phyloP scores from a whole-genome alignment of 2,329 filamentous ascomycete species.

The Ophiostoma australiae region DNA sequence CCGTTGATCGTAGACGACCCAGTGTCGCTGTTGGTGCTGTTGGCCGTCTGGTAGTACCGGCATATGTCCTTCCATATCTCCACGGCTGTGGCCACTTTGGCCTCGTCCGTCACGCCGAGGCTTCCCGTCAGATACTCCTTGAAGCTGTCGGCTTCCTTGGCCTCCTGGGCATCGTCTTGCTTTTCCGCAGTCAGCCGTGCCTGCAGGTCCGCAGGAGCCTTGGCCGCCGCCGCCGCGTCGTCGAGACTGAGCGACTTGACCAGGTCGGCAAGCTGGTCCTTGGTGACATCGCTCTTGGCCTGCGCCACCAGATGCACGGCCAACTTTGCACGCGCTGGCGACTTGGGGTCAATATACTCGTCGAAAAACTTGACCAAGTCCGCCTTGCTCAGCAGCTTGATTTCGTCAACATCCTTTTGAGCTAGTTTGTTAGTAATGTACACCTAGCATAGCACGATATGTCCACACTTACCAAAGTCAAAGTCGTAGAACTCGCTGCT shows the following conservation, averaged over 20 bases:
- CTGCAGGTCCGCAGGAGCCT: constrained; percentile 35
- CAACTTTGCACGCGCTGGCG: constrained; percentile 70
- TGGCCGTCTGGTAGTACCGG: constrained; percentile 32
- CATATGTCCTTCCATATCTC: constrained; percentile 36
- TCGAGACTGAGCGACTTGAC: constrained; percentile 37
- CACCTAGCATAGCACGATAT: constrained; percentile 32
- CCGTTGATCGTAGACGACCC: constrained; percentile 42
- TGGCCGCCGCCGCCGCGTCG: constrained; percentile 32
- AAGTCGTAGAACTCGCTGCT: constrained; percentile 86
- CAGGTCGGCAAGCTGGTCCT: constrained; percentile 41
- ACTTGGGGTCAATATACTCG: constrained; percentile 68
- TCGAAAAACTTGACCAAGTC: constrained; percentile 78
- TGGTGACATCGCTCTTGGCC: constrained; percentile 45
- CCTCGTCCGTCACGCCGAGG: constrained; percentile 43
- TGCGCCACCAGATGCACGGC: constrained; percentile 80
- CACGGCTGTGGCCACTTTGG: constrained; percentile 42
- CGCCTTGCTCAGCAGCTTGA: constrained; percentile 69
- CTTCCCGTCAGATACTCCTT: constrained; percentile 47
- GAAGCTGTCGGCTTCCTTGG: constrained; percentile 48
- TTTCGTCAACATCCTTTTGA: constrained; percentile 68
- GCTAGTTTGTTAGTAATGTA: constrained; percentile 41
- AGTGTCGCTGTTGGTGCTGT: constrained; percentile 33
- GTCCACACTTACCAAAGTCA: constrained; percentile 57
- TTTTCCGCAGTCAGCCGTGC: constrained; percentile 35
- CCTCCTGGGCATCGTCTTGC: constrained; percentile 44